phyloP scores from a whole-genome alignment of 1,284 basidiomycete genomes.

The Ganoderma leucocontextum region DNA sequence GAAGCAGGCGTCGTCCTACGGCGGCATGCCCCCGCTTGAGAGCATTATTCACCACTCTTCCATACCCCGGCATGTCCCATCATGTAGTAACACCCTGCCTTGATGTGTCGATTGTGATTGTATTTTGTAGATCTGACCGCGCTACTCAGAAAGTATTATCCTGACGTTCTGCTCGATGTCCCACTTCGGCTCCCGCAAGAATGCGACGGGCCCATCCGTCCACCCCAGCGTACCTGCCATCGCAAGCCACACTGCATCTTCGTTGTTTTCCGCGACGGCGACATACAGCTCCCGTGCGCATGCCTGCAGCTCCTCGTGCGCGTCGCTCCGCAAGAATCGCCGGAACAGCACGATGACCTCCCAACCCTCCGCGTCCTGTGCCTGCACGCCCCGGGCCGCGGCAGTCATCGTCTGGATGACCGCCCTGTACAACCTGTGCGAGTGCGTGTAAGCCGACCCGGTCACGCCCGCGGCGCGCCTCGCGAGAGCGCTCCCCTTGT shows the following conservation, averaged over 20 bases:
- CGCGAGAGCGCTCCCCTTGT: constrained; percentile 70
- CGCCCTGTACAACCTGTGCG: constrained; percentile 78
- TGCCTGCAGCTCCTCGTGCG: constrained; percentile 77
- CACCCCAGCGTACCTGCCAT: constrained; percentile 64
- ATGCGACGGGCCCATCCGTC: constrained; percentile 51
- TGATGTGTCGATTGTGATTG: not conserved
- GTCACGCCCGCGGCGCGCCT: constrained; percentile 56
- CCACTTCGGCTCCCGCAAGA: constrained; percentile 65
- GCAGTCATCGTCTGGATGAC: constrained; percentile 77
- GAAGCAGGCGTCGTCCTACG: constrained; percentile 84
- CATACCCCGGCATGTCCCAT: not conserved
- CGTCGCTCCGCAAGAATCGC: constrained; percentile 72
- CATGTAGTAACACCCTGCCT: not conserved
- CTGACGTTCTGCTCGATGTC: constrained; percentile 63
- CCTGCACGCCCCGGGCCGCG: constrained; percentile 68
- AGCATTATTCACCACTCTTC: not conserved
- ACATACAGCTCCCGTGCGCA: constrained; percentile 72
- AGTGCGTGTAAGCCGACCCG: constrained; percentile 77
- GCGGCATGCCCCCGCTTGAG: constrained; percentile 55
- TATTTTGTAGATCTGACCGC: not conserved
- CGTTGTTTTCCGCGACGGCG: constrained; percentile 67
- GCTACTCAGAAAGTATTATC: constrained; percentile 48
- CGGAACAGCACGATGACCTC: constrained; percentile 78
- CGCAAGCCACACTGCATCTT: constrained; percentile 85
- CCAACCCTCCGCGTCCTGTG: constrained; percentile 79